phyloP scores from a whole-genome alignment of 495 filamentous ascomycete species.

The Endocarpon pusillum region DNA sequence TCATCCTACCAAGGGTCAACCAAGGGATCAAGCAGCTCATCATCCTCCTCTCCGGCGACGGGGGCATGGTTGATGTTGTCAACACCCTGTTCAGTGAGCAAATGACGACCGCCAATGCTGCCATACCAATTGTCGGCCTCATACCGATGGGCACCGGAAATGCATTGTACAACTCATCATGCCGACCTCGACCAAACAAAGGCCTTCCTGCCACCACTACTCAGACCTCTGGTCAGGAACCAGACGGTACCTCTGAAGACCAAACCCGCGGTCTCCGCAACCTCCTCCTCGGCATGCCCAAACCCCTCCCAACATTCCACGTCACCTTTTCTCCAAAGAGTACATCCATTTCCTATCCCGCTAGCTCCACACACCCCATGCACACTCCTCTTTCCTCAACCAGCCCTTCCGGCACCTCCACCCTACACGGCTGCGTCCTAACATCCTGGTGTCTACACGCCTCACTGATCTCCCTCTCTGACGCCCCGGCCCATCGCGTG shows the following conservation, averaged over 20 bases:
- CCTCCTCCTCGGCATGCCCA: conserved; percentile 33
- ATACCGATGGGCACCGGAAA: conserved; percentile 79
- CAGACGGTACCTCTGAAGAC: too few relatives aligned
- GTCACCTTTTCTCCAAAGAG: conserved; percentile 53
- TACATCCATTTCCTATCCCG: conserved; percentile 20
- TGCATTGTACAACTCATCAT: conserved; percentile 56
- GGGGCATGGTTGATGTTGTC: conserved; percentile 60
- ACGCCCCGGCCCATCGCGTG: conserved; percentile 57
- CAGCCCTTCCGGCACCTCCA: conserved; percentile 13
- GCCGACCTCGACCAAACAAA: conserved; percentile 23
- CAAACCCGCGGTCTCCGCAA: conserved; percentile 14
- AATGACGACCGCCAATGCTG: conserved; percentile 10
- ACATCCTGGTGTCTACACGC: conserved; percentile 81
- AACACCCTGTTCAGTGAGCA: conserved; percentile 38
- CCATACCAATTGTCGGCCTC: conserved; percentile 39
- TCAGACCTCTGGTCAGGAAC: too few relatives aligned
- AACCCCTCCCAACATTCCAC: conserved; percentile 31
- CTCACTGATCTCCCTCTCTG: conserved; percentile 70
- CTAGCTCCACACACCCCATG: conserved; percentile 14
- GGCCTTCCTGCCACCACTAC: conserved; percentile 34
- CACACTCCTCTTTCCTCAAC: not conserved
- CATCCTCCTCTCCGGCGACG: conserved; percentile 72
- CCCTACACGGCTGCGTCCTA: conserved; percentile 62
- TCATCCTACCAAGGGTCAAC: conserved; percentile 31
- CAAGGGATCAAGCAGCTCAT: conserved; percentile 36